These are phyloP conservation scores for Colletotrichum lentis DNA, from an alignment of 2,329 filamentous ascomycete genomes.

Conservation along the genomic window DNA sequence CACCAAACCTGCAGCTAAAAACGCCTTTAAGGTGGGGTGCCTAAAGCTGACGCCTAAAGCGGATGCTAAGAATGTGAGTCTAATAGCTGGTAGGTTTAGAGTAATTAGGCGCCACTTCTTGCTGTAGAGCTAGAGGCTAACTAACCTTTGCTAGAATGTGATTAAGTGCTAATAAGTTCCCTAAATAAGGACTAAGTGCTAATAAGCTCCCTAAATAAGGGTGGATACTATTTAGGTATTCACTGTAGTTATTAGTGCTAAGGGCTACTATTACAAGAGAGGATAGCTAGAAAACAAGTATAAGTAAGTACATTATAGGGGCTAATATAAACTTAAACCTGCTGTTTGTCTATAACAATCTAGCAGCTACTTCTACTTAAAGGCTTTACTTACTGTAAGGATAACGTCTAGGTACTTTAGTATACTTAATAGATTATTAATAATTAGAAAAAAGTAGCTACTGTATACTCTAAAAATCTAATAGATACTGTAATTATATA, in stretches of 20 bases:
- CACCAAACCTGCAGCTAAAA: neutral
- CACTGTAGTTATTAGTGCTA: too few species aligned
- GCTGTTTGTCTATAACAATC: neutral
- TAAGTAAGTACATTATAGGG: neutral
- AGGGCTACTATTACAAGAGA: too few species aligned
- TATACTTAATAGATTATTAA: neutral
- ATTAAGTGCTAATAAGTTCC: neutral
- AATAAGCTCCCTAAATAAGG: neutral
- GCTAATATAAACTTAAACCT: neutral
- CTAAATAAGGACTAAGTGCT: neutral
- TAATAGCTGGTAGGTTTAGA: neutral
- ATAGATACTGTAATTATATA: neutral
- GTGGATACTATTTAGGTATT: neutral
- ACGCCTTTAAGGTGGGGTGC: neutral
- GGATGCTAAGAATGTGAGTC: neutral
- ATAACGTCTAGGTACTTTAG: neutral
- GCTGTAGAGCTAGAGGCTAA: neutral
- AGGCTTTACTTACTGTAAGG: neutral
- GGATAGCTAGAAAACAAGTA: neutral
- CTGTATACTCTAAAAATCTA: neutral
- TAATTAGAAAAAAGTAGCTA: neutral
- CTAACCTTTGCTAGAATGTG: neutral
- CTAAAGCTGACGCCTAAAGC: neutral
- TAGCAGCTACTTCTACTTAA: neutral
- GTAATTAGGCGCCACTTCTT: neutral